Percentiles rank a stretch among this genome's conserved stretches.
Evolutionary conservation across 2,329 filamentous ascomycete species (phyloP).

Genomic region (Colletotrichum spaethianum): DNA sequence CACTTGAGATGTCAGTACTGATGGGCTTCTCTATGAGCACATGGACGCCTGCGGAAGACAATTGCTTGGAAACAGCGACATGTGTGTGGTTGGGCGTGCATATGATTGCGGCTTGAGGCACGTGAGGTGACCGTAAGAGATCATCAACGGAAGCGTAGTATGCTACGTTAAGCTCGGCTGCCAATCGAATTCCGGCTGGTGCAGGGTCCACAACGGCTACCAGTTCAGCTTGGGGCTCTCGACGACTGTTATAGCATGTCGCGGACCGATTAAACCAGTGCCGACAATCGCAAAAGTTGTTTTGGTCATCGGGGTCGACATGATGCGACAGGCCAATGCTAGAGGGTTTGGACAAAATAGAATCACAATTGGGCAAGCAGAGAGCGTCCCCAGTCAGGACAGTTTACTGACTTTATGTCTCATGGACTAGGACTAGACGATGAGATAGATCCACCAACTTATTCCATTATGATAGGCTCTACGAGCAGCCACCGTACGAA

Average conservation of each 20-base stretch:
- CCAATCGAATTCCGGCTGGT: conserved; percentile 43
- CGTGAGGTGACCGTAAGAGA: conserved; percentile 56
- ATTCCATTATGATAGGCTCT: not conserved
- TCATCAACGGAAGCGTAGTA: conserved; percentile 53
- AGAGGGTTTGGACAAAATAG: not conserved
- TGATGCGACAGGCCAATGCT: not conserved
- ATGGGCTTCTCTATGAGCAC: conserved; percentile 72
- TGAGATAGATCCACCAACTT: not conserved
- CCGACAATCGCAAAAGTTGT: conserved; percentile 49
- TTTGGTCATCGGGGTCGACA: not conserved
- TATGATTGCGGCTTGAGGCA: conserved; percentile 68
- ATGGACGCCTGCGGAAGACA: conserved; percentile 64
- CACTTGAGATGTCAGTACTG: conserved; percentile 56
- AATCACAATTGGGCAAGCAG: not conserved
- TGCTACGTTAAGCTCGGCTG: conserved; percentile 43
- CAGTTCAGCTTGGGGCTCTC: conserved; percentile 44
- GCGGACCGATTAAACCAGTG: conserved; percentile 49
- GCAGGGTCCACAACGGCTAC: conserved; percentile 50
- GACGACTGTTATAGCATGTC: conserved; percentile 49
- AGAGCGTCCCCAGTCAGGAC: not conserved
- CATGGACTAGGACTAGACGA: not conserved
- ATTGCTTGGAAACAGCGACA: conserved; percentile 62
- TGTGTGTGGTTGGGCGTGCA: conserved; percentile 74
- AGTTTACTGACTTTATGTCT: not conserved
- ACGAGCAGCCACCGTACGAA: not conserved